Percentiles rank a stretch among this genome's conserved stretches.
These are phyloP conservation scores for Przewalskia tangutica DNA, from an alignment of 257 asterid genomes.

Conservation along the genomic window DNA sequence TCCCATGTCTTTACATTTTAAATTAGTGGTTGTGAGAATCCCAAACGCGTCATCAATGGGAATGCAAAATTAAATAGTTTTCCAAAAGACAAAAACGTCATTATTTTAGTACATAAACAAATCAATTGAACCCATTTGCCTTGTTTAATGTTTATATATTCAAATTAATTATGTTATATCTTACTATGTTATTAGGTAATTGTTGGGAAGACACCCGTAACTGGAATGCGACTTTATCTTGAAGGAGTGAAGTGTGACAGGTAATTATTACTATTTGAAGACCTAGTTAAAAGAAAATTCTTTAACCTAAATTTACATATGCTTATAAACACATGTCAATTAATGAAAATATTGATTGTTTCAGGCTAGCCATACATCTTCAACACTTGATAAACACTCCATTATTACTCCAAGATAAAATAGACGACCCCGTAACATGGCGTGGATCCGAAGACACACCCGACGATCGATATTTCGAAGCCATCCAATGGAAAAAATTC, in stretches of 20 bases:
- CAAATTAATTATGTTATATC: background rate
- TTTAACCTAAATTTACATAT: no score
- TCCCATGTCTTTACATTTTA: no score
- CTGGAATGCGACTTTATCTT: slow-evolving; percentile 77
- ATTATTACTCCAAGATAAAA: slow-evolving; percentile 32
- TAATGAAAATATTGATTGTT: background rate
- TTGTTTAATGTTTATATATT: background rate
- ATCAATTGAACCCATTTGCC: background rate
- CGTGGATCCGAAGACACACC: slow-evolving; percentile 44
- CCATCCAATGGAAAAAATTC: slow-evolving; percentile 66
- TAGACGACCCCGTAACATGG: slow-evolving; percentile 25
- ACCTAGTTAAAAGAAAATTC: no score
- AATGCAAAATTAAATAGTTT: no score
- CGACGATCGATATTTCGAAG: slow-evolving; percentile 44
- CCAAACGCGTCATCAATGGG: no score
- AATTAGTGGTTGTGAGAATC: no score
- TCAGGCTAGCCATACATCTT: slow-evolving; percentile 67
- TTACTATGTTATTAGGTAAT: slow-evolving; percentile 29
- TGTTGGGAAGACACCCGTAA: slow-evolving; percentile 53
- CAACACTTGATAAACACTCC: slow-evolving; percentile 62
- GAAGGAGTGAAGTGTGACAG: slow-evolving; percentile 77
- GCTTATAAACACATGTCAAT: no score
- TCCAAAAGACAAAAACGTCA: no score
- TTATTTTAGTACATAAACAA: no score
- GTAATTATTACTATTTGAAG: slow-evolving; percentile 28